Base-by-base conservation (phyloP, 1,284 basidiomycete genomes). In the Laetiporus sulphureus region DNA sequence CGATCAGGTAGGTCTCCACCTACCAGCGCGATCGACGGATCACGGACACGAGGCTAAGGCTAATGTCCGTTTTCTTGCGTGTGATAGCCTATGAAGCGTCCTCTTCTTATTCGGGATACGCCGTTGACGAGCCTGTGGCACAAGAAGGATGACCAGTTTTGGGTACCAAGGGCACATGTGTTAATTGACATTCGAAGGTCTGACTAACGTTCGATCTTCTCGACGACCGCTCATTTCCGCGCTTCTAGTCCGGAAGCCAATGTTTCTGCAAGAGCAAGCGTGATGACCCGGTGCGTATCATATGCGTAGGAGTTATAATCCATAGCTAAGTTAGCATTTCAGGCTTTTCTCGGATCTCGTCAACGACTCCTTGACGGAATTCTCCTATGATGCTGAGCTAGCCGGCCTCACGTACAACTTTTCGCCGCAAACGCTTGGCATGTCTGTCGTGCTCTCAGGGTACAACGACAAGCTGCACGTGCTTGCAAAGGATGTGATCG, bases 131-230 rank as follows among this genome's bases (percentile, higher is more conserved):
- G 80, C 16, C 64, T 96, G 10, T 98, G 93, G 93, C 79, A 93
- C 66, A 98, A 98, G 72, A 92, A 92, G 58, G 94, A 98, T 59
- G 93, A 98, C 62, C 77, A 75, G 46, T 97, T 94, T 69, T 95
- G 91, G 87, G 79, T 94, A 4, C 94, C 94, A 0, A 90, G 90
- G 57, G 90, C 90, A 2, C 70, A 76, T 46, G 73, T 82, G n/a
- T 62, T 80, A 42, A 69, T 91, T 38, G 77, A 87, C 49, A 67
- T 91, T 33, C 71, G 82, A 53, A 86, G 77, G 85, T 85, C 54
- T 35, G 60, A 55, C 36, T 4, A 3, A 5, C 27, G 25, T 39
- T 10, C 25, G 8, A 12, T 41, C 23, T 30, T 27, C 19, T 7
- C 13, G 12, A 38, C 11, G n/a, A 36, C 25, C 11, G 31, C 12